phyloP scores from a whole-genome alignment of 176 grass and related monocot genomes.

The Aechmea fasciata region DNA sequence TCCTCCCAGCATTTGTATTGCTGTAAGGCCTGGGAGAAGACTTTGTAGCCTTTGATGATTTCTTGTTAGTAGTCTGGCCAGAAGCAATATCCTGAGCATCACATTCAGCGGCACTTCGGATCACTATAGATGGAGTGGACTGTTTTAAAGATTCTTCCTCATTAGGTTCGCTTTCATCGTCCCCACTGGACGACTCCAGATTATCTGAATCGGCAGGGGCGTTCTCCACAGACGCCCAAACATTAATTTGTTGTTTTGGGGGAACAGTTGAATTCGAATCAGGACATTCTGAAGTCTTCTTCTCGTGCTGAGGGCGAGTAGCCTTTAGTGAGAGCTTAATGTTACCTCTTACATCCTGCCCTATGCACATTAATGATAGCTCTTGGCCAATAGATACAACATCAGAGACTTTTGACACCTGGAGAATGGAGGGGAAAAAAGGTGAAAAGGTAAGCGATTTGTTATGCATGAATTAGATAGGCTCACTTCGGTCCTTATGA shows the following conservation, averaged over 20 bases:
- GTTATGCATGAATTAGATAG: slow-evolving; percentile 9
- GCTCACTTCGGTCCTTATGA: too few species aligned
- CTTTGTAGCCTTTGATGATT: slow-evolving; percentile 34
- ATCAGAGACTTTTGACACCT: slow-evolving; percentile 87
- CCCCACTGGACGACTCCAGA: slow-evolving; percentile 24
- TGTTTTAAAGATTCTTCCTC: slow-evolving; percentile 23
- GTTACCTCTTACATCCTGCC: slow-evolving; percentile 83
- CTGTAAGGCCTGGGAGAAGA: slow-evolving; percentile 39
- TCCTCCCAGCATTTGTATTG: slow-evolving; percentile 1
- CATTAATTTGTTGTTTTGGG: slow-evolving; percentile 34
- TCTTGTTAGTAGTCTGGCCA: slow-evolving; percentile 26
- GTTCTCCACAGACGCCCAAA: slow-evolving; percentile 44
- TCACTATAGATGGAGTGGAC: slow-evolving; percentile 50
- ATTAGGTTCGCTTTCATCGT: slow-evolving; percentile 12
- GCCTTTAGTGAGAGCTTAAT: slow-evolving; percentile 91
- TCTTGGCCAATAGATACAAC: slow-evolving; percentile 70
- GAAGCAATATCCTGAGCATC: slow-evolving; percentile 44
- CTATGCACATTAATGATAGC: slow-evolving; percentile 77
- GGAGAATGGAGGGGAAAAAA: slow-evolving; percentile 10
- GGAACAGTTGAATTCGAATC: slow-evolving; percentile 34
- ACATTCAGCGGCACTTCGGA: slow-evolving; percentile 69
- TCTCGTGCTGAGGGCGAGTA: slow-evolving; percentile 30
- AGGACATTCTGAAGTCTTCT: slow-evolving; percentile 22
- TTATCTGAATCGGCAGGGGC: slow-evolving; percentile 24
- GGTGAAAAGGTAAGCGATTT: slow-evolving; percentile 12